These are phyloP conservation scores for Exophiala bonariae DNA, from an alignment of 2,329 filamentous ascomycete genomes.

Conservation along the genomic window DNA sequence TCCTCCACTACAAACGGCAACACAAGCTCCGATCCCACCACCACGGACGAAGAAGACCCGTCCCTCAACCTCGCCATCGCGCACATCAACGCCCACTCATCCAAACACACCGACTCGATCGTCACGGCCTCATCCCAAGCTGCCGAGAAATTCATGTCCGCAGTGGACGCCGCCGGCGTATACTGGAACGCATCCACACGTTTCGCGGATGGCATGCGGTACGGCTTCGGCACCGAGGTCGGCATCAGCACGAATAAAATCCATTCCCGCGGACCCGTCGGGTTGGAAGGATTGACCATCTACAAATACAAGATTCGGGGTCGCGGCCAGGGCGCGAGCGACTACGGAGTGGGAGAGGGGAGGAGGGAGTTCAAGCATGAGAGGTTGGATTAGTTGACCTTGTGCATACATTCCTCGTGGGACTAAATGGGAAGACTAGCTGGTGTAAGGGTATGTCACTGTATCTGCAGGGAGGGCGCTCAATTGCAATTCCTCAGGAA, in stretches of 20 bases:
- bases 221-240: conserved; percentile 96
- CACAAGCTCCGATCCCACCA: conserved; percentile 12
- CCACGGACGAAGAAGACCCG: conserved; percentile 8
- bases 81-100: conserved; percentile 91
- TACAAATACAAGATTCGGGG: conserved; percentile 95
- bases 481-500: no score
- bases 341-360: conserved; percentile 60
- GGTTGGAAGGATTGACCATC: conserved; percentile 90
- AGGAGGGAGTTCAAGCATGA: conserved; percentile 60
- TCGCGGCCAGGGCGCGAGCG: conserved; percentile 74
- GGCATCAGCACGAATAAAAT: conserved; percentile 99
- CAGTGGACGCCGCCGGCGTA: conserved; percentile 84
- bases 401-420: no score
- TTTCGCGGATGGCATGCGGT: conserved; percentile 94
- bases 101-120: conserved; percentile 91
- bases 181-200: conserved; percentile 97
- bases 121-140: conserved; percentile 67
- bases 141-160: conserved; percentile 80
- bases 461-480: no score
- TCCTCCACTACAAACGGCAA: not conserved
- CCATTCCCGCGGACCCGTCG: conserved; percentile 88
- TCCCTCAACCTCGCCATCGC: conserved; percentile 69
- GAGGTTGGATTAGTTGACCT: conserved; percentile 41
- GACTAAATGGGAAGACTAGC: no score
- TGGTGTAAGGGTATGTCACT: no score